These are phyloP conservation scores for Ustilago sp. DNA, from an alignment of 1,284 basidiomycete species.

Conservation along the genomic window DNA sequence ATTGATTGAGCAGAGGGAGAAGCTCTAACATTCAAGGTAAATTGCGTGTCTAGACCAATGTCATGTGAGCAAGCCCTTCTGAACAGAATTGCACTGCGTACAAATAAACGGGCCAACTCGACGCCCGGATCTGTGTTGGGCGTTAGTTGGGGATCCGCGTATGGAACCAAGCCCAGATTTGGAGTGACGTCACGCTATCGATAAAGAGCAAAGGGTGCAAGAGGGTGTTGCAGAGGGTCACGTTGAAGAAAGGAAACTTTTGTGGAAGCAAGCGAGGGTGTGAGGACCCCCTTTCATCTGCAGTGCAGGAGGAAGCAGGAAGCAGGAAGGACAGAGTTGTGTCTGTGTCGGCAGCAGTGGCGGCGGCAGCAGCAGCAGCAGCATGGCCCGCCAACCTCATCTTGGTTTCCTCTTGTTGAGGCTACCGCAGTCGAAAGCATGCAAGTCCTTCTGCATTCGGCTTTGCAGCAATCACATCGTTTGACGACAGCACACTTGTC, in stretches of 20 bases:
- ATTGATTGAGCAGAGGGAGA: background rate
- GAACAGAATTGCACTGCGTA: background rate
- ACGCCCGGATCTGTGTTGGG: background rate
- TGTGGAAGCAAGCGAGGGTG: slow-evolving; percentile 1
- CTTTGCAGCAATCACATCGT: background rate
- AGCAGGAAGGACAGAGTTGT: background rate
- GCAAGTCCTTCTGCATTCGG: background rate
- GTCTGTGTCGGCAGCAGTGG: slow-evolving; percentile 5
- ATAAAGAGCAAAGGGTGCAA: slow-evolving; percentile 9
- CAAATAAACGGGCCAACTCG: background rate
- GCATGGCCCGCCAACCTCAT: slow-evolving; percentile 5
- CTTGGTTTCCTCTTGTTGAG: background rate
- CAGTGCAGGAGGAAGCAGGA: slow-evolving; percentile 11
- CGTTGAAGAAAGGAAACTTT: background rate
- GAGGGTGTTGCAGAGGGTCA: slow-evolving; percentile 1
- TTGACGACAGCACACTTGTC: background rate
- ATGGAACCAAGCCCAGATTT: slow-evolving; percentile 1
- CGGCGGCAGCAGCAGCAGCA: background rate
- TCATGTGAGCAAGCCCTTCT: background rate
- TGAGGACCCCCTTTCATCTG: slow-evolving; percentile 37
- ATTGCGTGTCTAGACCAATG: background rate
- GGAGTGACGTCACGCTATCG: slow-evolving; percentile 48
- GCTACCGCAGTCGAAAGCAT: background rate
- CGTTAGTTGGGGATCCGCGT: slow-evolving; percentile 10
- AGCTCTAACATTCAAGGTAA: background rate